Evolutionary conservation across 2,329 filamentous ascomycete species (phyloP).

Genomic region (Emergomyces pasteurianus): DNA sequence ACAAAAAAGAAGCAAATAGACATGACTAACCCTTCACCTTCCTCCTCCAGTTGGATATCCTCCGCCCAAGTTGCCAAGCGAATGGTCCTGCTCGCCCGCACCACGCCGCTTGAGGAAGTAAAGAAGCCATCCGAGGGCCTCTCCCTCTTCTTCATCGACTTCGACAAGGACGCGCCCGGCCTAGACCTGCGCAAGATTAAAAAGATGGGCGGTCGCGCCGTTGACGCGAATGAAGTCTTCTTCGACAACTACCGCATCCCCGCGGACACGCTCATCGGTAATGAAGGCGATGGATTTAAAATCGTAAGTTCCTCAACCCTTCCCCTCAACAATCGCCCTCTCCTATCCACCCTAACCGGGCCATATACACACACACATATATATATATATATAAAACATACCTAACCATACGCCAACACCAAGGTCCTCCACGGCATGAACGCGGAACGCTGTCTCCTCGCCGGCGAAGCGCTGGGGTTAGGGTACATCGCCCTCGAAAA

Average conservation of each 20-base stretch:
- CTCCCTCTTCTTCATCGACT: constrained; percentile 68
- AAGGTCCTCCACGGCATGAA: constrained; percentile 65
- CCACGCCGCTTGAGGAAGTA: constrained; percentile 55
- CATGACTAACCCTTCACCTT: constrained; percentile 5
- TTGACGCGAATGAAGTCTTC: constrained; percentile 81
- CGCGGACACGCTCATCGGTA: constrained; percentile 52
- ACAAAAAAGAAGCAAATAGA: neutral
- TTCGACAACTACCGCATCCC: constrained; percentile 67
- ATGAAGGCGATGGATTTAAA: constrained; percentile 66
- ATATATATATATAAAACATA: too few relatives aligned
- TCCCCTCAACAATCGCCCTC: neutral
- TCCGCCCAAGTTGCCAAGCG: constrained; percentile 70
- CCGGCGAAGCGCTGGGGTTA: constrained; percentile 67
- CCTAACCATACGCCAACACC: neutral
- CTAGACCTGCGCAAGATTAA: constrained; percentile 60
- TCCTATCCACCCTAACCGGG: too few relatives aligned
- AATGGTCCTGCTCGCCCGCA: constrained; percentile 74
- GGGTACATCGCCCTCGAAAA: constrained; percentile 59
- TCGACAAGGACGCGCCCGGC: constrained; percentile 49
- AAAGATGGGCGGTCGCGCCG: constrained; percentile 74
- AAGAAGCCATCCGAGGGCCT: constrained; percentile 62
- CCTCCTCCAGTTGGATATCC: constrained; percentile 54
- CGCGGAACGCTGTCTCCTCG: constrained; percentile 61
- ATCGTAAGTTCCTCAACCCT: constrained; percentile 35
- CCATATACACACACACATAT: too few relatives aligned